Percentiles rank a stretch among this genome's conserved stretches.
Conservation (phyloP, 2,329 filamentous ascomycete species). For the Fusarium sacchari region DNA sequence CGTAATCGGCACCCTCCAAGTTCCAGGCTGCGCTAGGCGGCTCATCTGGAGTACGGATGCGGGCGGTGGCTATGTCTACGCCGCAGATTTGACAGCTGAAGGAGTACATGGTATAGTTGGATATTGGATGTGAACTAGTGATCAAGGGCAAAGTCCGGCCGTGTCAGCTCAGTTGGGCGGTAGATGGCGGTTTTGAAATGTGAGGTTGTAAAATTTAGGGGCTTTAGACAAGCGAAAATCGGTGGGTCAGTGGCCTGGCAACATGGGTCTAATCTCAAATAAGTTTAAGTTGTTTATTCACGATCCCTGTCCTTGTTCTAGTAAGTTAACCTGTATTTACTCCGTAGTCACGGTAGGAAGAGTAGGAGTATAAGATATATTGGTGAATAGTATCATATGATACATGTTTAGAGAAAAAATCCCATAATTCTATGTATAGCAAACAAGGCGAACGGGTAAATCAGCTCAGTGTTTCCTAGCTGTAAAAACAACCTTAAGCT, state of each 20-base stretch:
- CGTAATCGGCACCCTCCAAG: not conserved
- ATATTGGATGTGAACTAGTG: not conserved
- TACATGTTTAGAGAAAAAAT: fast-evolving
- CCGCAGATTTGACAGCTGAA: slow-evolving; percentile 2
- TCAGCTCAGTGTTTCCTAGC: not conserved
- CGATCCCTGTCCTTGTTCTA: not conserved
- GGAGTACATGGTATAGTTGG: not conserved
- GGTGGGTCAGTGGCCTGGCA: not conserved
- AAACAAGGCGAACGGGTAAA: fast-evolving
- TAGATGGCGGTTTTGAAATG: not conserved
- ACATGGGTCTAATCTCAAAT: not conserved
- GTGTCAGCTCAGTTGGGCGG: fast-evolving
- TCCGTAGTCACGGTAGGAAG: too few relatives aligned
- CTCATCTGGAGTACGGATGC: not conserved
- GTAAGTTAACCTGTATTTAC: not conserved
- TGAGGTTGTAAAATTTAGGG: not conserved
- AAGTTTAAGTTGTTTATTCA: not conserved
- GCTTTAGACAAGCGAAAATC: not conserved
- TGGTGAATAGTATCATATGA: not conserved
- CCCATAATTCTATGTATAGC: fast-evolving
- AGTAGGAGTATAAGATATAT: fast-evolving
- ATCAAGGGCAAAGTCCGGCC: fast-evolving
- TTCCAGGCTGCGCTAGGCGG: not conserved
- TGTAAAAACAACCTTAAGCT: fast-evolving
- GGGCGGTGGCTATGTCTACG: slow-evolving; percentile 4